Percentiles rank a stretch among this genome's conserved stretches.
These are phyloP conservation scores for Stachybotrys chlorohalonatus DNA, from an alignment of 2,329 filamentous ascomycete genomes.

Conservation along the genomic window DNA sequence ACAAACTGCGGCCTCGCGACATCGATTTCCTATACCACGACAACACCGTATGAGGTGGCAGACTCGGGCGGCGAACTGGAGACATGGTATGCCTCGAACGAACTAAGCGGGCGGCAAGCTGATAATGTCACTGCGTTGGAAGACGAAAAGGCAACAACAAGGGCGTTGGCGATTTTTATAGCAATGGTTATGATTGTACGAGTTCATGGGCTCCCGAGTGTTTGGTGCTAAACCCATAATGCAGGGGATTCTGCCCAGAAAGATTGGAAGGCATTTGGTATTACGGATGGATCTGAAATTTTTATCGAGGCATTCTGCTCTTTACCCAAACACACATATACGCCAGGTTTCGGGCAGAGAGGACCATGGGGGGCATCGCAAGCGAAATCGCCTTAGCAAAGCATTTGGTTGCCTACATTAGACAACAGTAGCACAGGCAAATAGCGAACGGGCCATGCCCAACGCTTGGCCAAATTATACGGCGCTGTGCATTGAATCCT, in stretches of 20 bases:
- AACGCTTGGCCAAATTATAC: no score
- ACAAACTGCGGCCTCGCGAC: conserved; percentile 71
- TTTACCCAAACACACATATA: no score
- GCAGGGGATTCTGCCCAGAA: not conserved
- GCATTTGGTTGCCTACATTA: no score
- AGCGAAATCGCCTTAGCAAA: no score
- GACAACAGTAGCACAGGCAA: no score
- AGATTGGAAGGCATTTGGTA: no score
- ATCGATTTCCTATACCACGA: conserved; percentile 95
- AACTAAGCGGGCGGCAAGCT: not conserved
- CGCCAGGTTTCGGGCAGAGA: no score
- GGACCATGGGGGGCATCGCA: no score
- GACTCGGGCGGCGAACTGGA: not conserved
- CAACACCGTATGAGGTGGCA: conserved; percentile 54
- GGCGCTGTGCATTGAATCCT: no score
- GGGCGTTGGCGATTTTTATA: not conserved
- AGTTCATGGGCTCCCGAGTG: not conserved
- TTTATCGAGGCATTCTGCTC: no score
- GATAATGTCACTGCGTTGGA: not conserved
- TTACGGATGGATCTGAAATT: no score
- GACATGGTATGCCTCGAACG: not conserved
- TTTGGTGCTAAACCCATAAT: not conserved
- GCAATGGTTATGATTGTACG: not conserved
- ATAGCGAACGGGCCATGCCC: no score
- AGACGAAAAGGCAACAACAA: not conserved